Conservation (phyloP, 108 stramenopile genomes). For the Cyclostephanos tholiformis region DNA sequence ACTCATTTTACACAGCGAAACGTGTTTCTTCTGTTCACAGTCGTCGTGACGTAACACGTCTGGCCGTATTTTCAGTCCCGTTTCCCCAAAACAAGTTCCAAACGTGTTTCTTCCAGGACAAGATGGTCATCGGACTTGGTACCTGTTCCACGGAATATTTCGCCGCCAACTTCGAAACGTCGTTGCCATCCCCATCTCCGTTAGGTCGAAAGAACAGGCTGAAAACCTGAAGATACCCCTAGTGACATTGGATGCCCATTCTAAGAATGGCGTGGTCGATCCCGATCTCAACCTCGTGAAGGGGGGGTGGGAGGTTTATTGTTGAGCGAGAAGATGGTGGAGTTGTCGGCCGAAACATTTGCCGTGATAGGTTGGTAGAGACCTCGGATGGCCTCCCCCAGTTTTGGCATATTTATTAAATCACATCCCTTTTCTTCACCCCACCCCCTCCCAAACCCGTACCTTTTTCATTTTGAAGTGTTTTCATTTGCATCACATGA, state of each 20-base stretch:
- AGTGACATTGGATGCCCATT: slow-evolving; percentile 92
- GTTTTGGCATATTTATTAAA: too few relatives aligned
- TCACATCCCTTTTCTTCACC: neutral
- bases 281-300: slow-evolving; percentile 95
- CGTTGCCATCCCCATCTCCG: slow-evolving; percentile 96
- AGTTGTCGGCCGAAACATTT: slow-evolving; percentile 81
- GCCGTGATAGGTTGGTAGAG: slow-evolving; percentile 81
- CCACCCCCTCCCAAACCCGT: too few relatives aligned
- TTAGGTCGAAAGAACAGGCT: slow-evolving; percentile 96
- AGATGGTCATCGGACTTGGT: slow-evolving; percentile 99
- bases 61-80: too few relatives aligned
- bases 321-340: slow-evolving; percentile 98
- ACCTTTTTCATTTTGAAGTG: too few relatives aligned
- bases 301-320: slow-evolving; percentile 97
- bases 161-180: slow-evolving; percentile 95
- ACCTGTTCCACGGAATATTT: slow-evolving; percentile 98
- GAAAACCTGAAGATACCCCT: slow-evolving; percentile 92
- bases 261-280: slow-evolving; percentile 97
- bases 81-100: too few relatives aligned
- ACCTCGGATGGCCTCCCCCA: neutral
- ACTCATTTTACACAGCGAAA: too few relatives aligned
- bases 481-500: too few relatives aligned
- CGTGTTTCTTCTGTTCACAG: too few relatives aligned
- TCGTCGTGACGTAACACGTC: too few relatives aligned
- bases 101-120: too few relatives aligned